Percentiles rank a stretch among this genome's conserved stretches.
Conservation (phyloP, 2,329 filamentous ascomycete genomes). For the Diplodia seriata region DNA sequence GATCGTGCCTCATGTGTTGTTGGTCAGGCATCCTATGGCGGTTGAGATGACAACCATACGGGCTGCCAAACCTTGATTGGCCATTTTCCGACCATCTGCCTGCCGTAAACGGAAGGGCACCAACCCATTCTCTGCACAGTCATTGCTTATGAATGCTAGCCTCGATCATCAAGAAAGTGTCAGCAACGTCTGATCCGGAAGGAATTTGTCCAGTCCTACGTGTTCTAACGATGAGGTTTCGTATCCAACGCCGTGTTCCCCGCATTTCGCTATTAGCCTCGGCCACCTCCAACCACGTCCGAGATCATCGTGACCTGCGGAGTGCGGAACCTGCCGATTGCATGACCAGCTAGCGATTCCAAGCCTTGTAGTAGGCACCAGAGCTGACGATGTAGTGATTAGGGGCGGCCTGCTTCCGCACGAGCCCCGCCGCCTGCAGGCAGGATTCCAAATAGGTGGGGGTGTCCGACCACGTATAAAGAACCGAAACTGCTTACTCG, state of each 20-base stretch:
- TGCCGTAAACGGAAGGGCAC: constrained; percentile 11
- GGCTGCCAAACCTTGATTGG: constrained; percentile 13
- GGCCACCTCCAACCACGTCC: constrained; percentile 14
- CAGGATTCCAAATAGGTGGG: constrained; percentile 7
- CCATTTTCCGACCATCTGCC: neutral
- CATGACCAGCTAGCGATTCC: neutral
- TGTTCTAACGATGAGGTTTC: neutral
- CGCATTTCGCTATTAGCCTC: constrained; percentile 20
- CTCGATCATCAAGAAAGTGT: neutral
- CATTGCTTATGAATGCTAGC: constrained; percentile 1
- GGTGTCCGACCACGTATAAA: constrained; percentile 2
- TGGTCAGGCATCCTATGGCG: neutral
- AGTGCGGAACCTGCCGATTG: neutral
- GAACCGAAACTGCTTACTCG: neutral
- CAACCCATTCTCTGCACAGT: neutral
- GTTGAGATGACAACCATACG: neutral
- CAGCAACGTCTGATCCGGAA: neutral
- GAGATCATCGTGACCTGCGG: constrained; percentile 10
- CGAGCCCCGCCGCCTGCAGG: neutral
- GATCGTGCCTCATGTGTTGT: neutral
- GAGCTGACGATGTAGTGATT: neutral
- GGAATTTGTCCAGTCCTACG: neutral
- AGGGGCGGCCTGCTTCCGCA: neutral
- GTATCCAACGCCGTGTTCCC: constrained; percentile 10
- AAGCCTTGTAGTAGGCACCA: constrained; percentile 10